Evolutionary conservation across 352 stramenopile species (phyloP).

Genomic region (Blastocystis sp.): DNA sequence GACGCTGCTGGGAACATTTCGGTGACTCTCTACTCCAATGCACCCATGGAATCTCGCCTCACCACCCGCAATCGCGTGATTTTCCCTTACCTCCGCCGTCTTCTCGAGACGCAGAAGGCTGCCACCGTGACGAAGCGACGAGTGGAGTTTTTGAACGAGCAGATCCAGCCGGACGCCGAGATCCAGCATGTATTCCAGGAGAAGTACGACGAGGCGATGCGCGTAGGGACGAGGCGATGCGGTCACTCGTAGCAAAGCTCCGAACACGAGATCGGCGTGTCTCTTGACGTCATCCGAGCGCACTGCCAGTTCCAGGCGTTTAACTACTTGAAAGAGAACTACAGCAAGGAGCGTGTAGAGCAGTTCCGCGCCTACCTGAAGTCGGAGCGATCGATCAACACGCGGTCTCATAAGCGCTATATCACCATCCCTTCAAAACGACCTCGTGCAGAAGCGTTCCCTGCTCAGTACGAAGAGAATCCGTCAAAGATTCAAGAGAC

Average conservation of each 20-base stretch:
- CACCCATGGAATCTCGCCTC: background rate
- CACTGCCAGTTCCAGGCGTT: conserved; percentile 15
- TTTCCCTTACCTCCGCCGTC: conserved; percentile 31
- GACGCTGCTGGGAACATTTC: background rate
- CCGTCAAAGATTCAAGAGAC: background rate
- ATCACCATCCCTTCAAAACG: conserved; percentile 41
- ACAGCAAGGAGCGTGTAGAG: background rate
- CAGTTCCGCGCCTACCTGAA: conserved; percentile 21
- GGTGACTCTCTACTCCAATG: background rate
- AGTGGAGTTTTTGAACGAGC: conserved; percentile 37
- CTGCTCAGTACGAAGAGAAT: background rate
- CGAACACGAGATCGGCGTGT: background rate
- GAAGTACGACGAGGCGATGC: conserved; percentile 12
- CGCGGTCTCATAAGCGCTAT: conserved; percentile 36
- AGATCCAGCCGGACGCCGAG: conserved; percentile 27
- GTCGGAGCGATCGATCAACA: conserved; percentile 11
- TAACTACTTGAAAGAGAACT: conserved; percentile 44
- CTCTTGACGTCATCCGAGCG: background rate
- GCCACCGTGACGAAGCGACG: conserved; percentile 37
- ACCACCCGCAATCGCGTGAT: conserved; percentile 41
- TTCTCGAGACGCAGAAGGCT: conserved; percentile 52
- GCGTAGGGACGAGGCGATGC: background rate
- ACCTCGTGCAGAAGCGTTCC: background rate
- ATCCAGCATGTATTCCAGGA: conserved; percentile 11
- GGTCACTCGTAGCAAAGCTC: background rate